These are phyloP conservation scores for Przewalskia tangutica DNA, from an alignment of 257 asterid species.

Conservation along the genomic window DNA sequence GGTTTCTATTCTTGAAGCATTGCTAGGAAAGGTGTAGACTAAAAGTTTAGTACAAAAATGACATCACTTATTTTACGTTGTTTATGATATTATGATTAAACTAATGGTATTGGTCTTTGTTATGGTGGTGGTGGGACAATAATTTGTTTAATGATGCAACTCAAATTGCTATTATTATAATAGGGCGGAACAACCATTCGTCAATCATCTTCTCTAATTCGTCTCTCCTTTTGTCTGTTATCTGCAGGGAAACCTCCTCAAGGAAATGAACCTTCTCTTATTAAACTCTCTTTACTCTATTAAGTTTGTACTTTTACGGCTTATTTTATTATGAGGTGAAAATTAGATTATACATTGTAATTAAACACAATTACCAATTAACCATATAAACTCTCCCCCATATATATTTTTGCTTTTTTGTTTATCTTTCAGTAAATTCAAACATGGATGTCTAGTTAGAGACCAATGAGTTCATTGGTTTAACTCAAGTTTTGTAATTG, in stretches of 20 bases:
- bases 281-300: slow-evolving; percentile 2
- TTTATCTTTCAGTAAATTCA: too few relatives aligned
- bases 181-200: slow-evolving; percentile 49
- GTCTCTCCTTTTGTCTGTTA: slow-evolving; percentile 48
- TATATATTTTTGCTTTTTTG: too few relatives aligned
- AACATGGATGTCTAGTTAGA: not conserved
- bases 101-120: slow-evolving; percentile 5
- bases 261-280: slow-evolving; percentile 27
- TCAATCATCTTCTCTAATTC: slow-evolving; percentile 23
- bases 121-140: slow-evolving; percentile 17
- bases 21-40: slow-evolving; percentile 8
- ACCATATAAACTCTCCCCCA: not conserved
- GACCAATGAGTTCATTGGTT: not conserved
- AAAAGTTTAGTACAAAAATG: not conserved
- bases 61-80: not conserved
- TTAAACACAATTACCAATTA: not conserved
- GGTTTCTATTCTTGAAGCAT: slow-evolving; percentile 13
- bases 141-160: slow-evolving; percentile 13
- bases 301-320: not conserved
- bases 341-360: not conserved
- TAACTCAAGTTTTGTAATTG: not conserved
- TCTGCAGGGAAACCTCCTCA: slow-evolving; percentile 32
- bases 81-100: slow-evolving; percentile 22
- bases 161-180: slow-evolving; percentile 16
- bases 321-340: not conserved